A percentile compares a stretch with the other conserved stretches of the same genome.
These are phyloP conservation scores for Acaromyces ingoldii DNA, from an alignment of 1,284 basidiomycete species.

Conservation along the genomic window DNA sequence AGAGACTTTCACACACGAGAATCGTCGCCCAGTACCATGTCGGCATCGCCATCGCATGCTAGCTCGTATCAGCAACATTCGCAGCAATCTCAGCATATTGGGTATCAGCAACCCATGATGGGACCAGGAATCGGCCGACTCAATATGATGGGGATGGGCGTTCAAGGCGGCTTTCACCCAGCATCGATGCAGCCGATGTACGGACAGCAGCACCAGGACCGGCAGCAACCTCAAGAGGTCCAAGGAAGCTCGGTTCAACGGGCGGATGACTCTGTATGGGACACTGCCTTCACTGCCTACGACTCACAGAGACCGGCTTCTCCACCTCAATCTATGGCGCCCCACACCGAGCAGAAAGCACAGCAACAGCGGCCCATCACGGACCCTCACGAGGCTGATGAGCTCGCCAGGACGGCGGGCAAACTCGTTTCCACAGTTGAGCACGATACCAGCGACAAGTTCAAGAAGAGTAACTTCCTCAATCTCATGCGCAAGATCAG, in stretches of 20 bases:
- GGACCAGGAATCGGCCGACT: not conserved
- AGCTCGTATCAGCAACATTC: not conserved
- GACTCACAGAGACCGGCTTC: slow-evolving; percentile 12
- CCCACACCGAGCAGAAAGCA: slow-evolving; percentile 9
- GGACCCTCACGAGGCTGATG: slow-evolving; percentile 48
- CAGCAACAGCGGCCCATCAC: slow-evolving; percentile 6
- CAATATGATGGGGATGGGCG: not conserved
- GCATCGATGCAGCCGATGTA: not conserved
- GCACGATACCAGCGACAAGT: slow-evolving; percentile 70
- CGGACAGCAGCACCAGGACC: not conserved
- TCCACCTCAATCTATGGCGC: slow-evolving; percentile 8
- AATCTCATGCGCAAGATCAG: slow-evolving; percentile 77
- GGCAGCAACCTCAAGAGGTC: slow-evolving; percentile 10
- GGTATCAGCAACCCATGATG: not conserved
- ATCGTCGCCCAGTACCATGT: no score
- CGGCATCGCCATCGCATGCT: no score
- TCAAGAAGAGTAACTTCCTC: slow-evolving; percentile 81
- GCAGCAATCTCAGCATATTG: slow-evolving; percentile 1
- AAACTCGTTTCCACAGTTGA: slow-evolving; percentile 50
- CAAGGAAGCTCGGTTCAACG: slow-evolving; percentile 11
- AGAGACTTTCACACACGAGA: no score
- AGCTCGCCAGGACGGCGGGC: slow-evolving; percentile 52
- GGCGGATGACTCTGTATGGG: slow-evolving; percentile 33
- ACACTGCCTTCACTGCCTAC: slow-evolving; percentile 42
- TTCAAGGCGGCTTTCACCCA: not conserved